These are phyloP conservation scores for Cyathus striatus DNA, from an alignment of 768 basidiomycete genomes.

Conservation along the genomic window DNA sequence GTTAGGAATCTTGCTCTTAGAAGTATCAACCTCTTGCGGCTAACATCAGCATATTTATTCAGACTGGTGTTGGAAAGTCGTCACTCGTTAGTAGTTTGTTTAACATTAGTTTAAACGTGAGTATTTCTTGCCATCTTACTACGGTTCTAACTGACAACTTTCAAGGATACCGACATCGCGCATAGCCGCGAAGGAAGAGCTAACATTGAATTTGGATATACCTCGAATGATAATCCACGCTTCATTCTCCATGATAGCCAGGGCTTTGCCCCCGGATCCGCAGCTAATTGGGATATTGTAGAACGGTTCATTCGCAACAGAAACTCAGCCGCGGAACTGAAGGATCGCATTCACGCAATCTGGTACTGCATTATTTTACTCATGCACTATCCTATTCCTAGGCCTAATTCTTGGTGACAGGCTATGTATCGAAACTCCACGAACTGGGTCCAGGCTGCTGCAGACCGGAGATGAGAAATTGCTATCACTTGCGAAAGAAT, in stretches of 20 bases:
- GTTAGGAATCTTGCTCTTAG: background rate
- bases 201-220: conserved; percentile 2
- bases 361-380: background rate
- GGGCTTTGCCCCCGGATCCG: background rate
- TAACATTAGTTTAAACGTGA: background rate
- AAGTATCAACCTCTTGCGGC: too few species aligned
- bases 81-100: background rate
- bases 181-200: background rate
- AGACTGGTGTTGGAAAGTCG: conserved; percentile 1
- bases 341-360: background rate
- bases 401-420: background rate
- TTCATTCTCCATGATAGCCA: background rate
- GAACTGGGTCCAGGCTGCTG: background rate
- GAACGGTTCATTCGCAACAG: background rate
- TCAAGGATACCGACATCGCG: background rate
- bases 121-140: background rate
- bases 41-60: background rate
- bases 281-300: background rate
- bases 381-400: background rate
- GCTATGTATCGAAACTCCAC: background rate
- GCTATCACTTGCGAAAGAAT: background rate
- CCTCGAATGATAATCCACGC: background rate
- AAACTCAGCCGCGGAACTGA: background rate
- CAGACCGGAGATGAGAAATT: conserved; percentile 1
- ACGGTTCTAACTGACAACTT: background rate